These are phyloP conservation scores for Poa pratensis DNA, from an alignment of 176 grass and related monocot genomes.

Conservation along the genomic window DNA sequence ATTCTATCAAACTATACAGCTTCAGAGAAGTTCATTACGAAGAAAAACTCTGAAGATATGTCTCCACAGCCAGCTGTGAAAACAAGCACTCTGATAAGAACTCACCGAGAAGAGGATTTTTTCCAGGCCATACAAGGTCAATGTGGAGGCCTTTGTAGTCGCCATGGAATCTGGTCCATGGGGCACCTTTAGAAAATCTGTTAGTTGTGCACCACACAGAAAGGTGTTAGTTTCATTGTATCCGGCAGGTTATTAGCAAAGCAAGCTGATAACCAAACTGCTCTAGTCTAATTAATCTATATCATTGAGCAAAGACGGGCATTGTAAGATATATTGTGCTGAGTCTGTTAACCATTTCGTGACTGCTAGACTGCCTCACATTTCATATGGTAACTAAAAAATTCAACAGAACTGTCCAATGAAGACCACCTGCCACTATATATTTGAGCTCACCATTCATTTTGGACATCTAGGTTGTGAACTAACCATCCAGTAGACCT, in stretches of 20 bases:
- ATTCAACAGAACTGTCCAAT: too few species aligned
- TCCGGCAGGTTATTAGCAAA: not conserved
- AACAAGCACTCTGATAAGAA: slow-evolving; percentile 23
- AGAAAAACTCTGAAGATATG: not conserved
- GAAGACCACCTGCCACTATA: not conserved
- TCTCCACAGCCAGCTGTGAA: not conserved
- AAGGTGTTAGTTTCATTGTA: slow-evolving; percentile 3
- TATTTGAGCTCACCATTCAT: not conserved
- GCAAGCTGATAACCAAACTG: not conserved
- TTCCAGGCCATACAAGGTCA: slow-evolving; percentile 78
- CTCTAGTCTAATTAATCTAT: not conserved
- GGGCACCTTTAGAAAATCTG: slow-evolving; percentile 87
- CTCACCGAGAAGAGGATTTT: slow-evolving; percentile 66
- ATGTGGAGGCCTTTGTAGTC: slow-evolving; percentile 69
- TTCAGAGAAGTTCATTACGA: not conserved
- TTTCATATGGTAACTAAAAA: too few species aligned
- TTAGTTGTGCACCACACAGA: not conserved
- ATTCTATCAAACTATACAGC: not conserved
- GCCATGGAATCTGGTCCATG: slow-evolving; percentile 86
- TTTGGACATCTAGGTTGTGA: not conserved
- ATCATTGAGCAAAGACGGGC: not conserved
- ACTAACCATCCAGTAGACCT: too few species aligned
- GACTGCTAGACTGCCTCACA: not conserved
- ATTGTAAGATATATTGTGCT: not conserved
- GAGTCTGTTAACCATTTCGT: not conserved